Percentiles rank a stretch among this genome's conserved stretches.
These are phyloP conservation scores for Mortierella sp. DNA, from an alignment of 371 early-diverging fungal genomes.

Conservation along the genomic window DNA sequence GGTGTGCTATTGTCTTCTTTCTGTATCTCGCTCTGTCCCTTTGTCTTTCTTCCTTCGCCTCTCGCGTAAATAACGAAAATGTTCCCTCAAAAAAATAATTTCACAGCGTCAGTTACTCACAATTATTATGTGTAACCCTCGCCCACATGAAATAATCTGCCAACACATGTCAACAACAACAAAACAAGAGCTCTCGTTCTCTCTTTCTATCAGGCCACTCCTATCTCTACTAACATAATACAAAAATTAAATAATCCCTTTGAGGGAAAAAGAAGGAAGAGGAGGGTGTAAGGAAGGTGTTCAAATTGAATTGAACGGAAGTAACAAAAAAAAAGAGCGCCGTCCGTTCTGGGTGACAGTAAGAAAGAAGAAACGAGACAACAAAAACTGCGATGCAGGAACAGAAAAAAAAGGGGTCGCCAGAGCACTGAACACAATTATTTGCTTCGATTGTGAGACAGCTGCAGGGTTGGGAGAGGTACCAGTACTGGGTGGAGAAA, in stretches of 20 bases:
- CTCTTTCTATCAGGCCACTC: neutral
- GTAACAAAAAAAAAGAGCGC: conserved; percentile 1
- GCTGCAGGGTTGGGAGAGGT: neutral
- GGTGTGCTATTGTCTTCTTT: no score
- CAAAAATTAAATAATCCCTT: neutral
- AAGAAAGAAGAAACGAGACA: neutral
- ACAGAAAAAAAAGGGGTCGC: neutral
- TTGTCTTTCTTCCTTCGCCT: no score
- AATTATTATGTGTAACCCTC: no score
- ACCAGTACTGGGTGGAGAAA: neutral
- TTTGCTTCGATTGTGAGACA: no score
- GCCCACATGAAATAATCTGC: neutral
- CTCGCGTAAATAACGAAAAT: no score
- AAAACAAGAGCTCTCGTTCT: neutral
- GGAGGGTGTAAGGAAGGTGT: neutral
- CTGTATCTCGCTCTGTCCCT: no score
- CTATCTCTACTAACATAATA: neutral
- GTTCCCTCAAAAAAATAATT: no score
- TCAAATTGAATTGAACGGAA: neutral
- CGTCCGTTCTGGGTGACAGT: neutral
- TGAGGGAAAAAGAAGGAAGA: neutral
- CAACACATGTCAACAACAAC: conserved; percentile 10
- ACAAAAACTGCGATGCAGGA: conserved; percentile 11
- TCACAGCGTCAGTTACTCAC: no score
- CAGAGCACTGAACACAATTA: neutral